Base-by-base conservation (phyloP, 345 rosid genomes). In the Melastoma malabathricum region DNA sequence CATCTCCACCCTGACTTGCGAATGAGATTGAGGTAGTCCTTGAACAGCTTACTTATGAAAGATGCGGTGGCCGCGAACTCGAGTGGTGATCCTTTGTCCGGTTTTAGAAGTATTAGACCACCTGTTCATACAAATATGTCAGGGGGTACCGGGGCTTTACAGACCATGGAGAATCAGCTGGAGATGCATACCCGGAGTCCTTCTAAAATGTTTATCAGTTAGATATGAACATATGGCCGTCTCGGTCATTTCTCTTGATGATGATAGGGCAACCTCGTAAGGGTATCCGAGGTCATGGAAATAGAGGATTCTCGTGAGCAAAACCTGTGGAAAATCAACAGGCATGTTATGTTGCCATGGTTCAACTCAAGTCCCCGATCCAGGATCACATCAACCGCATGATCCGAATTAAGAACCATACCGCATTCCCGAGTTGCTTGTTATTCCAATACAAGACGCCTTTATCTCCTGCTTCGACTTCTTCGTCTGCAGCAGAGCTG, bases 371-470 rank as follows among this genome's bases (percentile, higher is more conserved):
- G 6, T 18, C 16, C n/a, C 20, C 15, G 23, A 22, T 31, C 15
- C 52, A 61, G 38, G 15, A 17, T 57, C 58, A 44, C 19, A 14
- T 17, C n/a, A 18, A 46, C 16, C 38, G 9, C 9, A 29, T 29
- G 38, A 29, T 29, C 38, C 2, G 38, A 29, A 29, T 29, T 29
- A 29, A 5, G 5, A 8, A 29, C 54, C 18, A 13, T 73, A 82
- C 89, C 63, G 52, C 64, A 19, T n/a, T 72, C 31, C 81, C 76
- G 5, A 68, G 56, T 27, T 76, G 59, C 68, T 79, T 82, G 68
- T 70, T 82, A 69, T 79, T 75, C 89, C 89, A 82, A 55, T 59
- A 66, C 64, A 79, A 76, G 46, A 68, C 47, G 22, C 75, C 77
- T 64, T 59, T 58, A 13, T 79, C 83, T 3, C 63, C 57, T 9